Evolutionary conservation across 345 rosid species (phyloP).

Genomic region (Schrenkiella parvula): DNA sequence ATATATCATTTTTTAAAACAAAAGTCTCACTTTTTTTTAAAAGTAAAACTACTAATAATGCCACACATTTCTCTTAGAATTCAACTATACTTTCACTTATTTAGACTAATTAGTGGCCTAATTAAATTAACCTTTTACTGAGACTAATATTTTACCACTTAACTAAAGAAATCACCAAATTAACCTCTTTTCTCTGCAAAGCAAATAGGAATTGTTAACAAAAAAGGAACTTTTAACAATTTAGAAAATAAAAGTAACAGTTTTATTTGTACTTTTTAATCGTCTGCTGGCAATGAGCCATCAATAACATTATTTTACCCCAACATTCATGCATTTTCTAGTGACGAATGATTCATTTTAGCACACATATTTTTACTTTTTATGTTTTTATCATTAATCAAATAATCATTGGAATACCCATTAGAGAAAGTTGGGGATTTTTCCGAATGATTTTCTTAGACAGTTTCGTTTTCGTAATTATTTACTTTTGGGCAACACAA

Average conservation of each 20-base stretch:
- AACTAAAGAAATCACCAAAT: not conserved
- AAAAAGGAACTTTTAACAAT: not conserved
- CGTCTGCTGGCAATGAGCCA: no score
- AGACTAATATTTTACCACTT: no score
- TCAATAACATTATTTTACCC: not conserved
- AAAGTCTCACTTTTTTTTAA: no score
- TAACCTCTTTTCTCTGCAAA: not conserved
- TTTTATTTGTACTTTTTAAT: not conserved
- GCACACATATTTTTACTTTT: not conserved
- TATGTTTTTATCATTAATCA: not conserved
- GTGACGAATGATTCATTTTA: constrained; percentile 3
- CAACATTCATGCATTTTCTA: not conserved
- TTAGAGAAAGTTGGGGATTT: not conserved
- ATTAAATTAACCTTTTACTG: not conserved
- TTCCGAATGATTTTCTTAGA: not conserved
- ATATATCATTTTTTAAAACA: no score
- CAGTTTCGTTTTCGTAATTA: constrained; percentile 13
- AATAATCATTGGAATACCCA: constrained; percentile 22
- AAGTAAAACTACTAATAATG: no score
- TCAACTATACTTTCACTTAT: no score
- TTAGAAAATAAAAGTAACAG: not conserved
- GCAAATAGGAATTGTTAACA: not conserved
- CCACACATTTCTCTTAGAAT: no score
- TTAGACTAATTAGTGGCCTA: no score
- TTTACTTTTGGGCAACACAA: not conserved